Base-by-base conservation (phyloP, 768 basidiomycete species). In the Leucocoprinus sp. region DNA sequence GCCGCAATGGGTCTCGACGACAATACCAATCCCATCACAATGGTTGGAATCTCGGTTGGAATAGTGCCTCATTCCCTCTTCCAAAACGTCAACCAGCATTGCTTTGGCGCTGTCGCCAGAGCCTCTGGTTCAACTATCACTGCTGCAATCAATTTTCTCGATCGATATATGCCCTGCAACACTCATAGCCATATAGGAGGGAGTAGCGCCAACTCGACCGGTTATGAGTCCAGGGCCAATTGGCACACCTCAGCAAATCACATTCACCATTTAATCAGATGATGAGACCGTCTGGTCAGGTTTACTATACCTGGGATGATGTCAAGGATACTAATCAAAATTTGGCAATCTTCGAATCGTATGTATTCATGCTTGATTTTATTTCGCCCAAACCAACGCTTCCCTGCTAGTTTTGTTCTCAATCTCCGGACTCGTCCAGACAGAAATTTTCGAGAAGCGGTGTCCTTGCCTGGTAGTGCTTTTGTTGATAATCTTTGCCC, bases 121-220 rank as follows among this genome's bases (percentile, higher is more conserved):
- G 76, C n/a, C n/a, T n/a, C n/a, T n/a, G n/a, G n/a, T n/a, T n/a
- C n/a, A n/a, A n/a, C n/a, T n/a, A n/a, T n/a, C 56, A 70, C 78
- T 3, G 76, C 77, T 27, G 73, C 60, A 5, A 79, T 79, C 23
- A 64, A 68, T 40, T 58, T 68, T 37, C 63, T 92, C 55, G 87
- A 89, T 51, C 98, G 93, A 93, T 97, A 97, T 62, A 96, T 98
- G 65, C 96, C 96, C 1, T 99, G 96, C 72, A 98, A 99, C 58
- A 65, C 95, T 36, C 84, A 72, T 67, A 75, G 80, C 54, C 93
- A 93, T 64, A 71, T 70, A 52, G 80, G 82, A 4, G 78, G 60
- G 8, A n/a, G n/a, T n/a, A n/a, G n/a, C n/a, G n/a, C n/a, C n/a
- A n/a, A n/a, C n/a, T n/a, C n/a, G n/a, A n/a, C 87, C 1, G 75